Base-by-base conservation (phyloP, 805 yeast species). In the Saturnispora gosingensis region DNA sequence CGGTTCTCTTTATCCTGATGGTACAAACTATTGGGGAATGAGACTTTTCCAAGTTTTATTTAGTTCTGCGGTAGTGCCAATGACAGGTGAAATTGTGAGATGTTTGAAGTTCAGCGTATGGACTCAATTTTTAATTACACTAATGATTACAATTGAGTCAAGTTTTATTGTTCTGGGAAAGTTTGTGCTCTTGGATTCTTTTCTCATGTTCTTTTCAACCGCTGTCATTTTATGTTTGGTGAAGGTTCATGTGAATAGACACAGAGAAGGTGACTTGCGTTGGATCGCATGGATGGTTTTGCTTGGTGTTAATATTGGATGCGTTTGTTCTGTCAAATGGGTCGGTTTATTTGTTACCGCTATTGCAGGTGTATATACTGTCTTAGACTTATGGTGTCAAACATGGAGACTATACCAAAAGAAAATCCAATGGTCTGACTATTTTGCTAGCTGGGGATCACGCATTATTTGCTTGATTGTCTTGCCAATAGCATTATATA, bases 341-440 rank as follows among this genome's bases (percentile, higher is more conserved):
- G 95, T 86, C 15, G 95, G 95, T 4, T 65, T 85, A 30, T 85
- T 93, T 62, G 87, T 88, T 54, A 91, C 95, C 52, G 68, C 88
- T 16, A 71, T 89, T 56, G 89, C 93, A 51, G 99, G 99, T 46
- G 77, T 88, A 56, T 88, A 91, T 69, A 89, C 97, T 22, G 74
- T 87, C 39, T 84, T 81, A 49, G 97, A 93, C 61, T 73, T 93
- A 61, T 93, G 97, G 96, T 74, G 77, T 81, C 61, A 93, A 85
- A 78, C 88, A 82, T 60, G 95, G 90, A 49, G 35, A 28, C 28
- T 49, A 10, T 43, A 34, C 20, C 57, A 91, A 86, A 45, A 53
- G 74, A 72, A 60, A 11, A 64, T 85, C 57, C 59, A 76, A 4
- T 72, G 76, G 74, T 65, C 62, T 34, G 71, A 67, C 18, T 86